Base-by-base conservation (phyloP, 345 rosid genomes). In the Psidium guajava region DNA sequence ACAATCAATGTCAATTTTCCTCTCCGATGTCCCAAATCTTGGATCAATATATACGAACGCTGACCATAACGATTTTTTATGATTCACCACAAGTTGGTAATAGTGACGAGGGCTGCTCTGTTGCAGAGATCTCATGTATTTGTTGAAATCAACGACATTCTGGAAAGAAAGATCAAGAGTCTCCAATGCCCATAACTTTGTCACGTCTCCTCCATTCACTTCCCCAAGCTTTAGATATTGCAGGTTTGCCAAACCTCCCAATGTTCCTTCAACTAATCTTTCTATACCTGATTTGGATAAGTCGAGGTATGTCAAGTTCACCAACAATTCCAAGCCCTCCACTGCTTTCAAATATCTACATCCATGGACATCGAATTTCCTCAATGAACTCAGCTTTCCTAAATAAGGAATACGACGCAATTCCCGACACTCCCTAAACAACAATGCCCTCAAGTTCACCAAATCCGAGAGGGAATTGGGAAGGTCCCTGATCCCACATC, bases 391-490 rank as follows among this genome's bases (percentile, higher is more conserved):
- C 32, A 88, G 56, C 12, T 80, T 83, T 8, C 82, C 83, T 22
- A 90, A 77, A 28, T 87, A 86, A 3, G 91, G 91, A n/a, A 90
- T 16, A 22, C n/a, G 5, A 6, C 20, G 5, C 44, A 90, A 51
- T 1, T 7, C 0, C 1, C 1, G 0, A 58, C 90, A 87, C 1
- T 1, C 6, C 4, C 21, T 1, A 13, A 88, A 86, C 28, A 87
- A 28, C n/a, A 87, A 40, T 52, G 88, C 77, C 10, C 55, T 83
- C 14, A 90, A 85, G 42, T 40, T 57, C 15, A 27, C 84, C 54
- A 90, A 74, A 52, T 58, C 5, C 9, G 84, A 82, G 12, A 90
- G 27, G 27, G 90, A 89, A 51, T 13, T 5, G 6, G 92, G 92
- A 81, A 90, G 54, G 6, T 12, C 15, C 11, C n/a, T 47, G 14